phyloP scores from a whole-genome alignment of 805 yeast species.

The Saccharomyces paradoxus region DNA sequence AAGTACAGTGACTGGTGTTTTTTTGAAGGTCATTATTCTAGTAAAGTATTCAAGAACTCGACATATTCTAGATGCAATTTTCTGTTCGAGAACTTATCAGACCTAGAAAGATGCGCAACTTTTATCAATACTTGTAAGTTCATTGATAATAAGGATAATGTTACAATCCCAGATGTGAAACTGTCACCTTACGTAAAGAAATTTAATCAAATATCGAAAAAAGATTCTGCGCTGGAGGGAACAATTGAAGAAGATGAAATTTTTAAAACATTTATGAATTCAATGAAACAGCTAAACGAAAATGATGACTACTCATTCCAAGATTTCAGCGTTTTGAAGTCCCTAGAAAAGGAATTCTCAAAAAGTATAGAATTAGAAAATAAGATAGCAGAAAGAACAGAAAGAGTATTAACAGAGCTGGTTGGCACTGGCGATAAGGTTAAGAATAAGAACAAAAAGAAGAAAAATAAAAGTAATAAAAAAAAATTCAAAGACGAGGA shows the following conservation, averaged over 20 bases:
- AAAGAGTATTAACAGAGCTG: constrained; percentile 20
- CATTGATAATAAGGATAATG: constrained; percentile 26
- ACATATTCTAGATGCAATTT: constrained; percentile 38
- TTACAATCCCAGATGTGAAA: constrained; percentile 12
- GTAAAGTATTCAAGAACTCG: constrained; percentile 32
- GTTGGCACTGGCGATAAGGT: constrained; percentile 20
- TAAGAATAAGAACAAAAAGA: constrained; percentile 15
- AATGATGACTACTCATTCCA: constrained; percentile 16
- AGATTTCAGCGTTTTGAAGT: constrained; percentile 23
- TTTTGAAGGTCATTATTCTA: constrained; percentile 26
- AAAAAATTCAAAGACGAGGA: neutral
- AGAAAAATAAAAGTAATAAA: constrained; percentile 10
- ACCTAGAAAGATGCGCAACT: constrained; percentile 27
- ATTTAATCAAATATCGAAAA: constrained; percentile 2
- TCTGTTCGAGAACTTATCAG: constrained; percentile 28
- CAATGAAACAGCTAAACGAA: constrained; percentile 17
- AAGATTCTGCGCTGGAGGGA: constrained; percentile 19
- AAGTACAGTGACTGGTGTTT: constrained; percentile 27
- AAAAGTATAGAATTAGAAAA: constrained; percentile 15
- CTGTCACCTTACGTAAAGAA: constrained; percentile 21
- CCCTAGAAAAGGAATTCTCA: constrained; percentile 22
- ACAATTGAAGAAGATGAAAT: constrained; percentile 27
- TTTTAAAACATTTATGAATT: constrained; percentile 27
- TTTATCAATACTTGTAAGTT: constrained; percentile 26
- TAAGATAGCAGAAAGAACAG: constrained; percentile 15